Evolutionary conservation across 2,329 filamentous ascomycete species (phyloP).

Genomic region (Fusarium sp.): DNA sequence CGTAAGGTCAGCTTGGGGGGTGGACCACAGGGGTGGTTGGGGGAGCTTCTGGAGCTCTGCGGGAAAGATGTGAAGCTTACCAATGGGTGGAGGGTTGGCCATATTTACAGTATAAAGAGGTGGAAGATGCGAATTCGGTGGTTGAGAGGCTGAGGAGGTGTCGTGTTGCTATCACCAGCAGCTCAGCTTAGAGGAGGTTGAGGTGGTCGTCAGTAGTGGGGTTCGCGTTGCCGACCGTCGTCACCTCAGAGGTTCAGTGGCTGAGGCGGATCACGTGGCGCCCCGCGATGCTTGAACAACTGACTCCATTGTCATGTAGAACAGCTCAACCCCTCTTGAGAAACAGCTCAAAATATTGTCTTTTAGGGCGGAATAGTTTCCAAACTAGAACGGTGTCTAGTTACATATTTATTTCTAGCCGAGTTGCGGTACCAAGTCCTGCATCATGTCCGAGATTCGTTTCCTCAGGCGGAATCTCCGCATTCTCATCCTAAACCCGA

Average conservation of each 20-base stretch:
- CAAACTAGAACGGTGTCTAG: neutral
- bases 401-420: neutral
- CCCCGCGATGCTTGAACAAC: conserved; percentile 29
- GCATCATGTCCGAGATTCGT: conserved; percentile 41
- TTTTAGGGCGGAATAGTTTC: neutral
- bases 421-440: neutral
- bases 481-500: conserved; percentile 83
- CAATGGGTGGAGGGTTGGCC: conserved; percentile 67
- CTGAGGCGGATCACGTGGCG: conserved; percentile 55
- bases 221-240: conserved; percentile 50
- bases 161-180: conserved; percentile 43
- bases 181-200: conserved; percentile 48
- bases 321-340: conserved; percentile 13
- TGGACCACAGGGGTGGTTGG: conserved; percentile 24
- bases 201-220: conserved; percentile 53
- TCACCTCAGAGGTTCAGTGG: conserved; percentile 50
- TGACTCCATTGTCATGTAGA: conserved; percentile 14
- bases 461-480: conserved; percentile 39
- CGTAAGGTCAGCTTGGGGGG: conserved; percentile 41
- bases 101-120: conserved; percentile 55
- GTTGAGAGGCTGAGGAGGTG: conserved; percentile 38
- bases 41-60: conserved; percentile 31
- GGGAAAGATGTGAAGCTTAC: conserved; percentile 53
- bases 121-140: conserved; percentile 18
- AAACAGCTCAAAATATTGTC: conserved; percentile 6